A percentile compares a stretch with the other conserved stretches of the same genome.
These are phyloP conservation scores for Nicotiana noctiflora DNA, from an alignment of 257 asterid genomes.

Conservation along the genomic window DNA sequence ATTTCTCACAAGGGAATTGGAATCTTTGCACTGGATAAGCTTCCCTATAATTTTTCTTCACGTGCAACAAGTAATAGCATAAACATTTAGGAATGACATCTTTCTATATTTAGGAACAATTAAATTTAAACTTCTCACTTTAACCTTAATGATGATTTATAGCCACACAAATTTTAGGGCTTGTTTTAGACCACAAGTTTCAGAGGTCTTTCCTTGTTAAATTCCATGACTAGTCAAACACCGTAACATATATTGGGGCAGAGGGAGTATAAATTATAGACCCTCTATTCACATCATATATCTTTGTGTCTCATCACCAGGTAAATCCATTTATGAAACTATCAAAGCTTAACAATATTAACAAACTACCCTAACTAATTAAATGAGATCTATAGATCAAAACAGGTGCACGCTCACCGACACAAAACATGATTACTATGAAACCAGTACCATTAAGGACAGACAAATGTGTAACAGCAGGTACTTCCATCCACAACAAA, in stretches of 20 bases:
- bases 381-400: background rate
- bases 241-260: no score
- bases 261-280: background rate
- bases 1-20: background rate
- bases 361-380: background rate
- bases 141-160: no score
- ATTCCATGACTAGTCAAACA: no score
- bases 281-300: background rate
- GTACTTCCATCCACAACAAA: background rate
- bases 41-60: background rate
- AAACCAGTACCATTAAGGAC: background rate
- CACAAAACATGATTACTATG: background rate
- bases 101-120: no score
- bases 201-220: no score
- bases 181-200: no score
- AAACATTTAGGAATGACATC: background rate
- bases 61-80: background rate
- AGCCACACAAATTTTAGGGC: no score
- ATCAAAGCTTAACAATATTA: background rate
- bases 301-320: background rate
- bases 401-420: background rate
- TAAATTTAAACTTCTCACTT: no score
- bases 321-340: background rate
- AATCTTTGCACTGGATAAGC: background rate
- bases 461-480: background rate